Evolutionary conservation across 1,139 yeast species (phyloP).

Genomic region (Kodamaea plutei): DNA sequence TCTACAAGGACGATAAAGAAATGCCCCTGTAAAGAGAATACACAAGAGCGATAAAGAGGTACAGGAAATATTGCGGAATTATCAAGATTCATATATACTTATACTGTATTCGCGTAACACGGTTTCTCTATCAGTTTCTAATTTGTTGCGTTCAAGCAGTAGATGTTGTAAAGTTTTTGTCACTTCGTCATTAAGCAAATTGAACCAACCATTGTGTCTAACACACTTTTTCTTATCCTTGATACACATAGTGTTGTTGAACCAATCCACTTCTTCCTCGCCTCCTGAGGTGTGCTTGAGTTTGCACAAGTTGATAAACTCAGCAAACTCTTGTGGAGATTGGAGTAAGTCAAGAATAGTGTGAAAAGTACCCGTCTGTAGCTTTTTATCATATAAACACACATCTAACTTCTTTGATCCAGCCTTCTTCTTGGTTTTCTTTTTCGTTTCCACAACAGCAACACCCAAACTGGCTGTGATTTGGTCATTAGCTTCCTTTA

Average conservation of each 20-base stretch:
- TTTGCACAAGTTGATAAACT: slow-evolving; percentile 17
- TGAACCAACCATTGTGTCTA: slow-evolving; percentile 67
- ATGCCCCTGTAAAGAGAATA: too few species aligned
- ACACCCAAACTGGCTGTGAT: slow-evolving; percentile 13
- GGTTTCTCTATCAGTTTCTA: slow-evolving; percentile 20
- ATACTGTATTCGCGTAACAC: slow-evolving; percentile 35
- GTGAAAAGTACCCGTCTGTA: slow-evolving; percentile 2
- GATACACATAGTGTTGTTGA: slow-evolving; percentile 42
- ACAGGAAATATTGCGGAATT: too few species aligned
- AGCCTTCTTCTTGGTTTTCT: slow-evolving; percentile 20
- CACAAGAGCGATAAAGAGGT: too few species aligned
- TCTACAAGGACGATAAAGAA: neutral
- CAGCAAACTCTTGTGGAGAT: slow-evolving; percentile 8
- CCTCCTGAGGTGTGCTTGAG: slow-evolving; percentile 8
- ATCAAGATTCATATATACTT: slow-evolving; percentile 32
- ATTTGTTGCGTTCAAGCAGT: slow-evolving; percentile 16
- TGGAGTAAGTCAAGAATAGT: neutral
- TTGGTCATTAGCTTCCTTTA: slow-evolving; percentile 36
- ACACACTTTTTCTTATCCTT: slow-evolving; percentile 64
- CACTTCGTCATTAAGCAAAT: slow-evolving; percentile 46
- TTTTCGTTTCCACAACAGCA: slow-evolving; percentile 9
- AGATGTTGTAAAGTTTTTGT: slow-evolving; percentile 28
- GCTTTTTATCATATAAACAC: slow-evolving; percentile 27
- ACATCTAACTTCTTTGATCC: slow-evolving; percentile 28
- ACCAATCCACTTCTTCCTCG: slow-evolving; percentile 16